Evolutionary conservation across 2,329 filamentous ascomycete genomes (phyloP), one percentile per base, ranked within the genome.

Genomic region (Helotiales sp.): DNA sequence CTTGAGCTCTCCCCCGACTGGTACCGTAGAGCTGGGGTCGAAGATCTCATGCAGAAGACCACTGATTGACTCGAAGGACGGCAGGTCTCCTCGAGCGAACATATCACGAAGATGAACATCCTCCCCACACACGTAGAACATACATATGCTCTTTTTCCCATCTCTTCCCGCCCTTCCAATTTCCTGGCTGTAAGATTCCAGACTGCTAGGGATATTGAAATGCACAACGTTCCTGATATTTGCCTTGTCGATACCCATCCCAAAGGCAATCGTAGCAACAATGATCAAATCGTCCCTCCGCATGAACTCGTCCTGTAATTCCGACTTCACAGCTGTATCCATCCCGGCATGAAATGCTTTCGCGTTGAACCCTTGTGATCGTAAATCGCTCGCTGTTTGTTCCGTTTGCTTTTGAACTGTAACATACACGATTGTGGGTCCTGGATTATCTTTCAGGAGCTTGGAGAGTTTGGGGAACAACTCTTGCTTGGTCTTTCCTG

Each of bases 361-460:
- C 0, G 82, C 82, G 2, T 79, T 78, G 65, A 85, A 82, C 0
- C 80, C 79, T 5, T 80, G 66, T 0, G 66, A 65, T 0, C 67
- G 70, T 1, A 87, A 72, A 1, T 77, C 70, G 0, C 66, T 43
- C 1, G 84, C 83, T 6, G 87, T 74, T 0, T 63, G 52, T 65
- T 83, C 84, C 0, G 85, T 80, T 70, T 86, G 82, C 73, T 82
- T 83, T 66, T 89, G 87, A 0, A 84, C 74, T 0, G 86, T 88
- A 1, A 89, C 86, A 63, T 90, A 90, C 13, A 90, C 80, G 24
- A 90, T 84, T 0, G 85, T 85, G 2, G 87, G 80, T 0, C 87
- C 88, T 0, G 80, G 78, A 64, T 89, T 80, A 0, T 79, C 70
- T 34, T 77, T 77, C 8, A 90, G 77, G 67, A 88, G 89, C 0